Percentiles rank a stretch among this genome's conserved stretches.
These are phyloP conservation scores for Silene vulgaris DNA, from an alignment of 179 eudicot genomes.

Conservation along the genomic window DNA sequence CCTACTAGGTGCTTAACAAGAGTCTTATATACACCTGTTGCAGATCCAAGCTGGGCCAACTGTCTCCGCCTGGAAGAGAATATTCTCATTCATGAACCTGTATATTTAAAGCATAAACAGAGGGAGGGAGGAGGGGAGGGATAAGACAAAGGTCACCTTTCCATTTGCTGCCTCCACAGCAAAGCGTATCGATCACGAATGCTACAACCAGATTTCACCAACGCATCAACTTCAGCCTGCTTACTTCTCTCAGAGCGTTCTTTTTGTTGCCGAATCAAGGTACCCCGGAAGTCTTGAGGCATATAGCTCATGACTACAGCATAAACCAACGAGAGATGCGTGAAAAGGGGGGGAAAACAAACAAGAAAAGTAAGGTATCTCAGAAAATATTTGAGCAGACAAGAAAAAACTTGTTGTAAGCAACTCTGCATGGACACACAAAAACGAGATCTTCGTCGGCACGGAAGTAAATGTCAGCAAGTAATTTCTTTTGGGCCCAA, in stretches of 20 bases:
- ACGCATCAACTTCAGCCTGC: conserved; percentile 80
- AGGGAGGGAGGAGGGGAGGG: no score
- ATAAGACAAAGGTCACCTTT: conserved; percentile 40
- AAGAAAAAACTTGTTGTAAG: background rate
- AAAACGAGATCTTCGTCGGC: no score
- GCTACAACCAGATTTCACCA: conserved; percentile 75
- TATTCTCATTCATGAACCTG: conserved; percentile 9
- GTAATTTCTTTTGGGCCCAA: background rate
- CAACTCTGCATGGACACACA: no score
- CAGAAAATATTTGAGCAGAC: background rate
- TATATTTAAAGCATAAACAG: background rate
- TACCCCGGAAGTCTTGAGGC: conserved; percentile 98
- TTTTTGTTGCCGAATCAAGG: conserved; percentile 82
- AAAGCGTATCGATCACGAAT: conserved; percentile 80
- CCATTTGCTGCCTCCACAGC: conserved; percentile 97
- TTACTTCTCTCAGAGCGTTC: conserved; percentile 93
- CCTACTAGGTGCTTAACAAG: conserved; percentile 93
- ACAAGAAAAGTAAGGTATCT: background rate
- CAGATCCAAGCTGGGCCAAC: conserved; percentile 89
- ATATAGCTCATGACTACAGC: conserved; percentile 87
- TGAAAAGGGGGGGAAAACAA: background rate
- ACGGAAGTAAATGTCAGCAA: background rate
- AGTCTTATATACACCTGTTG: conserved; percentile 92
- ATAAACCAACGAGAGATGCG: conserved; percentile 13
- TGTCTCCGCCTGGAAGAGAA: conserved; percentile 65